phyloP scores from a whole-genome alignment of 2,329 filamentous ascomycete species.

The Beauveria sp. region DNA sequence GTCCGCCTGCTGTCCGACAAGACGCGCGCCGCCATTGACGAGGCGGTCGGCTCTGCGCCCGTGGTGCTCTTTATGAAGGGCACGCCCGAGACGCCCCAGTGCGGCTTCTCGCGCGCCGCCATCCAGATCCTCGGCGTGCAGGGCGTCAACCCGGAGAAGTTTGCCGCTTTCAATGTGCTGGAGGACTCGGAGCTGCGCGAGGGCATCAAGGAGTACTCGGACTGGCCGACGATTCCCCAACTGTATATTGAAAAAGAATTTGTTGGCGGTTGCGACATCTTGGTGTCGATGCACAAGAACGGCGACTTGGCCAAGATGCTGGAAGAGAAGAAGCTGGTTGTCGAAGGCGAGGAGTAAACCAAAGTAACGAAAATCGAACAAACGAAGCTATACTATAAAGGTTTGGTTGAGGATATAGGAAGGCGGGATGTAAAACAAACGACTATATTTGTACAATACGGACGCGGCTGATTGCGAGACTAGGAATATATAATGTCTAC shows the following conservation, averaged over 20 bases:
- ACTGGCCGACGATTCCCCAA: constrained; percentile 98
- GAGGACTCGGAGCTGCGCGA: constrained; percentile 81
- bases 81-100: constrained; percentile 90
- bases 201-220: constrained; percentile 98
- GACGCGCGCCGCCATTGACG: constrained; percentile 78
- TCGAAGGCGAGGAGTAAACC: constrained; percentile 41
- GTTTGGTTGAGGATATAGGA: neutral
- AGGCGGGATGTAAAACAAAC: neutral
- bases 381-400: neutral
- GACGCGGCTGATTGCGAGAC: neutral
- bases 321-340: constrained; percentile 83
- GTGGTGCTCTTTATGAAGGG: constrained; percentile 99
- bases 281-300: constrained; percentile 95
- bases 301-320: constrained; percentile 87
- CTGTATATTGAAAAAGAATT: constrained; percentile 95
- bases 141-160: constrained; percentile 90
- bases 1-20: constrained; percentile 71
- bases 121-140: constrained; percentile 94
- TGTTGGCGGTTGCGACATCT: constrained; percentile 92
- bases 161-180: constrained; percentile 95
- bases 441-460: constrained; percentile 7
- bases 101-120: constrained; percentile 88
- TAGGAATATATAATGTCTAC: neutral
- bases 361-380: neutral
- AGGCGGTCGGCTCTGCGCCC: constrained; percentile 77